These are phyloP conservation scores for Mycena citricolor DNA, from an alignment of 1,284 basidiomycete genomes.

Conservation along the genomic window DNA sequence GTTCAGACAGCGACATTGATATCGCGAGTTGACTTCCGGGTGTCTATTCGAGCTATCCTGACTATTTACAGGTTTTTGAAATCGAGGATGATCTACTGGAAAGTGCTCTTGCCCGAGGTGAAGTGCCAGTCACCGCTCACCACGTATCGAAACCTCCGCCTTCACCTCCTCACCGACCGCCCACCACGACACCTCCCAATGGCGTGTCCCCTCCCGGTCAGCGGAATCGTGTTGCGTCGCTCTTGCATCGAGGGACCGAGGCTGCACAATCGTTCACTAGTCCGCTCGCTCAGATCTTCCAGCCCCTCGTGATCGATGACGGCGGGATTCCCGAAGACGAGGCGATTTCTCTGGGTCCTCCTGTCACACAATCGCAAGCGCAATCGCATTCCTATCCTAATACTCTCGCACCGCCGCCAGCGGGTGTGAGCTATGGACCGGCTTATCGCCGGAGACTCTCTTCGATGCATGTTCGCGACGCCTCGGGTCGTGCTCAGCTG, in stretches of 20 bases:
- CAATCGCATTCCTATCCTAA: not conserved
- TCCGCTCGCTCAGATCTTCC: slow-evolving; percentile 73
- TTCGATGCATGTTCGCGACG: slow-evolving; percentile 39
- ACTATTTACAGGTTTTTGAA: slow-evolving; percentile 70
- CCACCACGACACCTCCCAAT: slow-evolving; percentile 34
- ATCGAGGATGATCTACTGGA: slow-evolving; percentile 70
- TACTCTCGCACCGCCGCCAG: slow-evolving; percentile 16
- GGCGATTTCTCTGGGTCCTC: slow-evolving; percentile 16
- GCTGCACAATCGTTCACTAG: slow-evolving; percentile 46
- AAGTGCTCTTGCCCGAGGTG: slow-evolving; percentile 50
- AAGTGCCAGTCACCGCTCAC: slow-evolving; percentile 17
- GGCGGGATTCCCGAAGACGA: slow-evolving; percentile 37
- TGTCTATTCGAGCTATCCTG: slow-evolving; percentile 1
- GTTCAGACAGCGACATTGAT: slow-evolving; percentile 74
- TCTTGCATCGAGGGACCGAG: slow-evolving; percentile 44
- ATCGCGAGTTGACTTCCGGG: slow-evolving; percentile 40
- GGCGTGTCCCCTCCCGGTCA: slow-evolving; percentile 19
- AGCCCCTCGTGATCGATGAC: slow-evolving; percentile 60
- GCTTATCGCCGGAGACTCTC: slow-evolving; percentile 55
- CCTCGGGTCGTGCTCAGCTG: slow-evolving; percentile 1
- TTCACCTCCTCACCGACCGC: slow-evolving; percentile 17
- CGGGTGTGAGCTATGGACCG: slow-evolving; percentile 57
- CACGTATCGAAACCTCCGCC: slow-evolving; percentile 25
- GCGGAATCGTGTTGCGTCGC: slow-evolving; percentile 43
- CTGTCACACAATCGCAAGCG: slow-evolving; percentile 13